A percentile compares a stretch with the other conserved stretches of the same genome.
Evolutionary conservation across 371 early-diverging fungal species (phyloP).

Genomic region (Rhizopus delemar): DNA sequence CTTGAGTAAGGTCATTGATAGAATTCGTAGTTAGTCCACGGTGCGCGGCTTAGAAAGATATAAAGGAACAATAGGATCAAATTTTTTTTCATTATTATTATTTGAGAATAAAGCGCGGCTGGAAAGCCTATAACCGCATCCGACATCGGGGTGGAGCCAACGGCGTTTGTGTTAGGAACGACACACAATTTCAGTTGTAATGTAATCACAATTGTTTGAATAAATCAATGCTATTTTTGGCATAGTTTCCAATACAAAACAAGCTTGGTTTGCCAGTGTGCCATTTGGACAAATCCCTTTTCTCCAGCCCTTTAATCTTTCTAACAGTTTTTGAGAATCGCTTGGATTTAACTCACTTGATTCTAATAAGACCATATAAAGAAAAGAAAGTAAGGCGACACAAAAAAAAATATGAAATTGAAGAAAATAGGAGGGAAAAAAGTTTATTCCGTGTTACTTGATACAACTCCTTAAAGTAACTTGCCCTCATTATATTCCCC

Average conservation of each 20-base stretch:
- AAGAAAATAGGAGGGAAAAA: background rate
- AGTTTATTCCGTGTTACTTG: conserved; percentile 1
- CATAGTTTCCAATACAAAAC: conserved; percentile 29
- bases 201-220: conserved; percentile 11
- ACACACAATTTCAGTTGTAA: conserved; percentile 33
- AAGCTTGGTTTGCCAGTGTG: conserved; percentile 25
- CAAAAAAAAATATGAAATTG: no score
- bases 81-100: no score
- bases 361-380: conserved; percentile 11
- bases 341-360: conserved; percentile 15
- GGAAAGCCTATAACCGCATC: no score
- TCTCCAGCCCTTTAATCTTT: conserved; percentile 33
- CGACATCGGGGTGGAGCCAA: no score
- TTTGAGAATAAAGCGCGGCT: no score
- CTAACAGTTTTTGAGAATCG: conserved; percentile 24
- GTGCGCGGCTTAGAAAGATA: no score
- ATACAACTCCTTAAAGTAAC: background rate
- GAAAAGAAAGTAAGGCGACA: background rate
- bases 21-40: no score
- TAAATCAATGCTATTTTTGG: conserved; percentile 18
- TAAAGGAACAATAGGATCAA: no score
- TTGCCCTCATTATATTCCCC: no score
- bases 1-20: no score
- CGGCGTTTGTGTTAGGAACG: no score
- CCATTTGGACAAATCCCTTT: conserved; percentile 42